phyloP scores from a whole-genome alignment of 805 yeast species.

The Wickerhamiella lipophila region DNA sequence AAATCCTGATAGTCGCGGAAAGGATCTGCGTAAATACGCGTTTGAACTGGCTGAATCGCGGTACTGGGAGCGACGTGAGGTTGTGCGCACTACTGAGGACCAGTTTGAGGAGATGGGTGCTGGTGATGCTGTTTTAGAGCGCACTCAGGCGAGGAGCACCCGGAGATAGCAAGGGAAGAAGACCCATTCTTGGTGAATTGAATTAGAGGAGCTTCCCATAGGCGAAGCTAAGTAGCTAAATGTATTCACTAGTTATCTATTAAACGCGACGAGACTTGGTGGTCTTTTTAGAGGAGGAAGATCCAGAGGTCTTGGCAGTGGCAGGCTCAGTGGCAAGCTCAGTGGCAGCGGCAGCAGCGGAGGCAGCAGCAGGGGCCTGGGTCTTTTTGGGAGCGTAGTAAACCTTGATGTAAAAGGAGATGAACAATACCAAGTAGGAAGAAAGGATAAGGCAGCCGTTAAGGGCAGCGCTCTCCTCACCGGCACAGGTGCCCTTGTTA shows the following conservation, averaged over 20 bases:
- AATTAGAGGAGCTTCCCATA: no score
- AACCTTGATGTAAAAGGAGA: conserved; percentile 80
- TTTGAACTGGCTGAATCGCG: conserved; percentile 86
- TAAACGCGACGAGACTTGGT: conserved; percentile 11
- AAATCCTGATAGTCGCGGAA: conserved; percentile 76
- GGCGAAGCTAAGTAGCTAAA: background rate
- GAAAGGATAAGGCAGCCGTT: conserved; percentile 82
- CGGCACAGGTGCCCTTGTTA: conserved; percentile 73
- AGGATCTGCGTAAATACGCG: conserved; percentile 74
- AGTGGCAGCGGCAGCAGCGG: conserved; percentile 9
- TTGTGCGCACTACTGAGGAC: conserved; percentile 77
- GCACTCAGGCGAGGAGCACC: conserved; percentile 4
- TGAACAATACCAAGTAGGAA: conserved; percentile 78
- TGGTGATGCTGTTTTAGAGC: conserved; percentile 50
- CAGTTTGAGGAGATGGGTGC: conserved; percentile 82
- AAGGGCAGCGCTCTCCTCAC: conserved; percentile 85
- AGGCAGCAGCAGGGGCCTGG: conserved; percentile 15
- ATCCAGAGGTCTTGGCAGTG: conserved; percentile 2
- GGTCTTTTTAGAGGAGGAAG: background rate
- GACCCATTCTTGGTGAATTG: no score
- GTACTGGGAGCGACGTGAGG: conserved; percentile 98
- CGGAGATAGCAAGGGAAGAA: conserved; percentile 1
- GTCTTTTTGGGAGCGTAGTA: conserved; percentile 39
- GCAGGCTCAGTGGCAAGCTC: conserved; percentile 3
- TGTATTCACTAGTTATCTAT: background rate